These are phyloP conservation scores for Periconia macrospinosa DNA, from an alignment of 2,329 filamentous ascomycete species.

Conservation along the genomic window DNA sequence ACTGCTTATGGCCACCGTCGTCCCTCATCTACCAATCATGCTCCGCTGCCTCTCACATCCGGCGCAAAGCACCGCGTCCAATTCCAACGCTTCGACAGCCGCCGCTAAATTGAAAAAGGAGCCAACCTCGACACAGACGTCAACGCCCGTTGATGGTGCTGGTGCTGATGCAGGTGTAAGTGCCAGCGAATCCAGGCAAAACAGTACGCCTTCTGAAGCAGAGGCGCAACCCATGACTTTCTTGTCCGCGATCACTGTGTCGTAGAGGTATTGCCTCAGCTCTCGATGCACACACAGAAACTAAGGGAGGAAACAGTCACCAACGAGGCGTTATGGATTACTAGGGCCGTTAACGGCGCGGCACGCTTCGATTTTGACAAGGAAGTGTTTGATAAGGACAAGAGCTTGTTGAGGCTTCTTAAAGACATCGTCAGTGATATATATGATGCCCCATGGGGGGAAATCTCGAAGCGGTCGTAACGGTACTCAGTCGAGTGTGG, in stretches of 20 bases:
- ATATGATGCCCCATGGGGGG: conserved; percentile 45
- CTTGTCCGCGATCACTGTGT: not conserved
- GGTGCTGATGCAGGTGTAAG: conserved; percentile 13
- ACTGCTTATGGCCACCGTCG: too few species aligned
- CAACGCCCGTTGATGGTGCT: conserved; percentile 33
- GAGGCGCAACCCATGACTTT: conserved; percentile 28
- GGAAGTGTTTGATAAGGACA: conserved; percentile 40
- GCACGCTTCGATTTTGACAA: conserved; percentile 28
- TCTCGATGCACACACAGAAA: conserved; percentile 35
- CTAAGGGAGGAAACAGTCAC: conserved; percentile 31
- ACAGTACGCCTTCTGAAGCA: conserved; percentile 31
- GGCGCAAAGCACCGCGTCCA: conserved; percentile 31
- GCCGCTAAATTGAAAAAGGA: conserved; percentile 34
- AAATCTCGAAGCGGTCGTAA: conserved; percentile 34
- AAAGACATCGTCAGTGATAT: conserved; percentile 50
- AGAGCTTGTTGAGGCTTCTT: conserved; percentile 41
- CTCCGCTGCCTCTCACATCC: too few species aligned
- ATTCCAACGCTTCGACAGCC: conserved; percentile 26
- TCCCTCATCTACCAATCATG: too few species aligned
- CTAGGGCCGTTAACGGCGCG: conserved; percentile 14
- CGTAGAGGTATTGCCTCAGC: conserved; percentile 28
- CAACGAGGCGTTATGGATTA: conserved; percentile 17
- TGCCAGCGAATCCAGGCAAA: conserved; percentile 21
- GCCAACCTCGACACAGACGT: conserved; percentile 38
- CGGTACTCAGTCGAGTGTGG: conserved; percentile 13